phyloP scores from a whole-genome alignment of 805 yeast species.

The Kazachstania taianensis region DNA sequence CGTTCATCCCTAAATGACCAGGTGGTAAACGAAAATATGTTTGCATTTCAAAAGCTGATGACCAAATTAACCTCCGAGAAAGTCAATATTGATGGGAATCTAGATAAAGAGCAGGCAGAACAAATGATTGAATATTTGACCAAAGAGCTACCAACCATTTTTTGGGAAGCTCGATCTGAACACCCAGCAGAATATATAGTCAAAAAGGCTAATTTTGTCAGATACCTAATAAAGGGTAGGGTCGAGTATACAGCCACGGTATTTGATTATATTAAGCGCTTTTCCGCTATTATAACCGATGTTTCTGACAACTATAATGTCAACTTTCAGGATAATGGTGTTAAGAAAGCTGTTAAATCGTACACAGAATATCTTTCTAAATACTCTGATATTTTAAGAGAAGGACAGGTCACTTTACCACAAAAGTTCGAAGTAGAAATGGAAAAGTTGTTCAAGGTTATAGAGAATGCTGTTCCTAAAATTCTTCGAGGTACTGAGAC shows the following conservation, averaged over 20 bases:
- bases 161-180: constrained; percentile 15
- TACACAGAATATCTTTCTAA: constrained; percentile 26
- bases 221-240: constrained; percentile 17
- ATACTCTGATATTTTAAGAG: constrained; percentile 7
- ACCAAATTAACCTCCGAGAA: constrained; percentile 16
- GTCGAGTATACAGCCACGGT: constrained; percentile 13
- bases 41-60: constrained; percentile 36
- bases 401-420: constrained; percentile 7
- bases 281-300: constrained; percentile 38
- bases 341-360: constrained; percentile 45
- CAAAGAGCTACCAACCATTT: constrained; percentile 20
- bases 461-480: constrained; percentile 12
- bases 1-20: constrained; percentile 80
- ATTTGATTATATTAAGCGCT: constrained; percentile 15
- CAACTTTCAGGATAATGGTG: constrained; percentile 67
- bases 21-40: constrained; percentile 69
- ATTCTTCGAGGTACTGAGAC: constrained; percentile 5
- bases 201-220: constrained; percentile 23
- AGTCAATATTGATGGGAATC: constrained; percentile 13
- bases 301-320: constrained; percentile 54
- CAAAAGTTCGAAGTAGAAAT: constrained; percentile 9
- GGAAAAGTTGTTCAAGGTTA: constrained; percentile 9
- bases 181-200: constrained; percentile 18
- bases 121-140: constrained; percentile 19
- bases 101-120: constrained; percentile 17